Base-by-base conservation (phyloP, 2,329 filamentous ascomycete genomes). In the Beauveria asiatica region DNA sequence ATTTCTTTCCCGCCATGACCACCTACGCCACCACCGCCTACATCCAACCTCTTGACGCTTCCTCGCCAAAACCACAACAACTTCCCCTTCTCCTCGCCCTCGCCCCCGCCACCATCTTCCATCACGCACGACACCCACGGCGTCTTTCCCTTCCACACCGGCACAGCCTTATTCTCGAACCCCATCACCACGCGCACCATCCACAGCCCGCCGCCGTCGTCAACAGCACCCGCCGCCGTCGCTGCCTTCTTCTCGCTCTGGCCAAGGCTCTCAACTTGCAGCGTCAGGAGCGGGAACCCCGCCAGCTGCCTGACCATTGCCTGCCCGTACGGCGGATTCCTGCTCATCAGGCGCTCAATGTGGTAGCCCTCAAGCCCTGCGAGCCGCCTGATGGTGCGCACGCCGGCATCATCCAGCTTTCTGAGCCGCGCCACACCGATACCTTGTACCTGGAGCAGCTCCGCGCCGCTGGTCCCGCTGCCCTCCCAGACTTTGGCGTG, bases 281-380 rank as follows among this genome's bases (percentile, higher is more conserved):
- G 76, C 72, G 67, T 74, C 19, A 86, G 67, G 3, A 72, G 70
- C 13, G 94, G 94, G 66, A 97, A 97, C 0, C 80, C 78, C 1
- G 80, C 81, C 10, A 94, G 73, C 21, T 78, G 77, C 13, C 84
- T 82, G 16, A 89, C 75, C 46, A 95, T 69, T 46, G 86, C 87
- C 49, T 83, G 80, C 0, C 93, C 94, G 68, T 89, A 96, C 0
- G 93, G 91, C 0, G 92, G 90, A 65, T 96, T 91, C 58, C 88
- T 87, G 64, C 85, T 87, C 51, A 96, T 72, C 25, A 91, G 75
- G 52, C 85, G 81, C 67, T 97, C 93, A 56, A 99, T 90, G 27
- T 84, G 81, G 57, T 85, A 82, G 27, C 87, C 78, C 41, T 93
- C 87, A 16, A 84, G 79, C 7, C 72, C 74, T 17, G 86, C 83